These are phyloP conservation scores for Candida corydali DNA, from an alignment of 805 yeast genomes.

Conservation along the genomic window DNA sequence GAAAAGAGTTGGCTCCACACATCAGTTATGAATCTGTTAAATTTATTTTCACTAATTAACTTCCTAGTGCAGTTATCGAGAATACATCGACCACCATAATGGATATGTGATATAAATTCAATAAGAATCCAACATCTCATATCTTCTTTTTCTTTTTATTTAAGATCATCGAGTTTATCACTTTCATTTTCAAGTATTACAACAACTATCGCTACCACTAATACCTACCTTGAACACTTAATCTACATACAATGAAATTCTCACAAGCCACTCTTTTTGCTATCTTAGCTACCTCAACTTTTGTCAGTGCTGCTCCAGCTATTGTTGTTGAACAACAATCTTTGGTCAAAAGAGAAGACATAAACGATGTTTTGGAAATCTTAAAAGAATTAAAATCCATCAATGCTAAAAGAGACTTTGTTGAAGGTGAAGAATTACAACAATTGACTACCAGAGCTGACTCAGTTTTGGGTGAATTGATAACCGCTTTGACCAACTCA, in stretches of 20 bases:
- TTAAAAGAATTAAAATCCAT: constrained; percentile 27
- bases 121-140: no score
- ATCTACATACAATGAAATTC: constrained; percentile 30
- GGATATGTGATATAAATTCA: neutral
- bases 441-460: constrained; percentile 34
- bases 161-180: constrained; percentile 4
- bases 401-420: constrained; percentile 33
- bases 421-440: constrained; percentile 22
- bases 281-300: constrained; percentile 33
- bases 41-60: neutral
- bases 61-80: constrained; percentile 4
- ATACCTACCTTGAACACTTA: no score
- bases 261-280: constrained; percentile 37
- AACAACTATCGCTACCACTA: constrained; percentile 3
- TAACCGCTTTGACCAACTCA: constrained; percentile 32
- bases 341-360: constrained; percentile 33
- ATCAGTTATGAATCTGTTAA: neutral
- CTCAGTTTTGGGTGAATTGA: constrained; percentile 29
- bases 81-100: neutral
- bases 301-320: constrained; percentile 34
- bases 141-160: no score
- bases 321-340: constrained; percentile 14
- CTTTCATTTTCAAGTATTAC: constrained; percentile 2
- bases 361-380: constrained; percentile 28
- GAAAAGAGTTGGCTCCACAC: constrained; percentile 2